Percentiles rank a stretch among this genome's conserved stretches.
Conservation (phyloP, 768 basidiomycete species). For the Mycena pura region DNA sequence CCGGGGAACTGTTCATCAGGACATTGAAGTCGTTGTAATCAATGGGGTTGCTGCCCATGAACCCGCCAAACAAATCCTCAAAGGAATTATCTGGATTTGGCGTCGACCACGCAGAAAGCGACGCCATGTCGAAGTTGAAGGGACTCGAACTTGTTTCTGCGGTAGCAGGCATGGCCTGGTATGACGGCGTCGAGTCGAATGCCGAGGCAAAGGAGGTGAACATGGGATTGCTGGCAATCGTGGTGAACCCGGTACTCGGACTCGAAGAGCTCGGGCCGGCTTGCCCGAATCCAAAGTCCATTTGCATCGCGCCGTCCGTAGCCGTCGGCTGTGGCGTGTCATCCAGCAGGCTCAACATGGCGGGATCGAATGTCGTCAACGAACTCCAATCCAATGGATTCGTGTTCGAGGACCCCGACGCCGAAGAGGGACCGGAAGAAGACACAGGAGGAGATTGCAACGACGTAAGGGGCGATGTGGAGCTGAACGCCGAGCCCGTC, state of each 20-base stretch:
- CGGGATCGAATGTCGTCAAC: conserved; percentile 73
- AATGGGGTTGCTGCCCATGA: conserved; percentile 36
- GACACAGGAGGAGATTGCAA: conserved; percentile 26
- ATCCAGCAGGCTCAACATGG: conserved; percentile 68
- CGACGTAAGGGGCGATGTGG: conserved; percentile 39
- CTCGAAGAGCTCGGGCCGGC: conserved; percentile 43
- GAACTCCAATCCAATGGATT: conserved; percentile 70
- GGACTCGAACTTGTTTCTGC: conserved; percentile 33
- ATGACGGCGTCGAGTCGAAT: conserved; percentile 52
- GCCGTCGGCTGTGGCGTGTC: conserved; percentile 62
- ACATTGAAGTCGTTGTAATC: conserved; percentile 40
- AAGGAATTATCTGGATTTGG: conserved; percentile 47
- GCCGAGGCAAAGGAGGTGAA: conserved; percentile 82
- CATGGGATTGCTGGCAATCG: conserved; percentile 82
- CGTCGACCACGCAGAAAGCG: conserved; percentile 52
- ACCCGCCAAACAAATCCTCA: conserved; percentile 55
- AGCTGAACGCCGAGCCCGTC: conserved; percentile 31
- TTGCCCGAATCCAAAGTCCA: conserved; percentile 65
- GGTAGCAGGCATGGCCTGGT: conserved; percentile 12
- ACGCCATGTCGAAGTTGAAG: conserved; percentile 56
- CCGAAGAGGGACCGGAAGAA: conserved; percentile 29
- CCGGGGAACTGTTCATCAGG: conserved; percentile 38
- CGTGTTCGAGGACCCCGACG: conserved; percentile 45
- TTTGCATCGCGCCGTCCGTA: conserved; percentile 62
- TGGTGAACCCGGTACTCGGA: conserved; percentile 66